A percentile compares a stretch with the other conserved stretches of the same genome.
Evolutionary conservation across 1,139 yeast species (phyloP).

Genomic region (Kodamaea sp.): DNA sequence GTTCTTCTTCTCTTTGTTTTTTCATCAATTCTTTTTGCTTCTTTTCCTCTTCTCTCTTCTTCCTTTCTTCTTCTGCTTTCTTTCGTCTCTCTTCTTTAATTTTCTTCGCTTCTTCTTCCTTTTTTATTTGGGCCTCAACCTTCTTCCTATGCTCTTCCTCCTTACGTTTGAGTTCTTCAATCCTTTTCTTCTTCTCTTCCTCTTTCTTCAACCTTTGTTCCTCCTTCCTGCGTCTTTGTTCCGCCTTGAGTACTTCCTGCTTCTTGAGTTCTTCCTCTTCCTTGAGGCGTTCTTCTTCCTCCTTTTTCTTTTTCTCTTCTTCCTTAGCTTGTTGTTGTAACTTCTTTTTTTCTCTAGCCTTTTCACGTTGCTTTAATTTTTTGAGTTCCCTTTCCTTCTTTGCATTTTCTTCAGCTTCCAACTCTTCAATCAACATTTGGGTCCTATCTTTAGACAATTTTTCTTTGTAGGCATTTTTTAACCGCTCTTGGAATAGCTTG

Average conservation of each 20-base stretch:
- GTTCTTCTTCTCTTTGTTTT: slow-evolving; percentile 44
- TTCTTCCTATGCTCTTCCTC: slow-evolving; percentile 48
- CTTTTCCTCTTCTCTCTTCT: slow-evolving; percentile 47
- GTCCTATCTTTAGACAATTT: slow-evolving; percentile 75
- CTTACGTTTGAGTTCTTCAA: slow-evolving; percentile 42
- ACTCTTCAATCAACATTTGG: slow-evolving; percentile 69
- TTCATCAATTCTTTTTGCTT: slow-evolving; percentile 42
- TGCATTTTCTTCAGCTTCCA: slow-evolving; percentile 73
- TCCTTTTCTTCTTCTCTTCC: slow-evolving; percentile 51
- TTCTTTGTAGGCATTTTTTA: slow-evolving; percentile 71
- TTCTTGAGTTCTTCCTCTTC: slow-evolving; percentile 36
- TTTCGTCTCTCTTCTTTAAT: slow-evolving; percentile 47
- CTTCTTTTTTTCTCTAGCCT: slow-evolving; percentile 76
- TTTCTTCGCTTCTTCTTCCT: slow-evolving; percentile 46
- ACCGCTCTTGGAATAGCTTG: slow-evolving; percentile 68
- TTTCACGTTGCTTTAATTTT: slow-evolving; percentile 71
- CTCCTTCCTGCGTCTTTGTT: slow-evolving; percentile 48
- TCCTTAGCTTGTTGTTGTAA: slow-evolving; percentile 71
- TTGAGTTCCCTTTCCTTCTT: slow-evolving; percentile 72
- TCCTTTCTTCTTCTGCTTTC: slow-evolving; percentile 44
- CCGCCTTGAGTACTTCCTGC: slow-evolving; percentile 44
- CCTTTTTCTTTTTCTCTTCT: slow-evolving; percentile 64
- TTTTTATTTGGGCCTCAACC: slow-evolving; percentile 51
- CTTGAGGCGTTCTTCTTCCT: slow-evolving; percentile 49
- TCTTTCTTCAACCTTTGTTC: slow-evolving; percentile 52